phyloP scores from a whole-genome alignment of 164 flowering plant genomes.

The Umbellularia californica region DNA sequence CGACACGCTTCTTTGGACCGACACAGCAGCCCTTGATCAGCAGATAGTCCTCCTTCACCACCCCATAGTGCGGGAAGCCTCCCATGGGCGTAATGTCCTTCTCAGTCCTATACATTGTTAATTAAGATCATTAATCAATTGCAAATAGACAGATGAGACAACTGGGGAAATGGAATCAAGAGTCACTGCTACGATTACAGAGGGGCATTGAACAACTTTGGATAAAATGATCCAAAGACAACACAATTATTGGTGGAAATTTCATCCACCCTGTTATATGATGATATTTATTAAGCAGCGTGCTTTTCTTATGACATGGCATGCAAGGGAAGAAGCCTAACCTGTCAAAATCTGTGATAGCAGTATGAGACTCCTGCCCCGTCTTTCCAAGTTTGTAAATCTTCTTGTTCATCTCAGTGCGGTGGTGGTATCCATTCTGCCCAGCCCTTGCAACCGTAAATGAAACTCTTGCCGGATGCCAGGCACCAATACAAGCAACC shows the following conservation, averaged over 20 bases:
- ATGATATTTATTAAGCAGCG: too few relatives aligned
- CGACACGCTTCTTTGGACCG: slow-evolving; percentile 76
- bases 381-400: slow-evolving; percentile 63
- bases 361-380: slow-evolving; percentile 56
- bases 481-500: slow-evolving; percentile 79
- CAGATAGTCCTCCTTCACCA: slow-evolving; percentile 61
- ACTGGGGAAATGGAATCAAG: too few relatives aligned
- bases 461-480: slow-evolving; percentile 80
- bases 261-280: too few relatives aligned
- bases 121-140: background rate
- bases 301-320: too few relatives aligned
- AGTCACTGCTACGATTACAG: too few relatives aligned
- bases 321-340: background rate
- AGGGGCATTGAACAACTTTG: too few relatives aligned
- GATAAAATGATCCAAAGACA: too few relatives aligned
- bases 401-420: slow-evolving; percentile 75
- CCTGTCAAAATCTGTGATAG: slow-evolving; percentile 65
- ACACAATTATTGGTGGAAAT: too few relatives aligned
- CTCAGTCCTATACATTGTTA: slow-evolving; percentile 50
- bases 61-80: slow-evolving; percentile 74
- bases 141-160: too few relatives aligned
- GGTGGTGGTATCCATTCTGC: slow-evolving; percentile 73
- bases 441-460: slow-evolving; percentile 77
- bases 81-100: slow-evolving; percentile 79
- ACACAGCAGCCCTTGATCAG: slow-evolving; percentile 78